A percentile compares a stretch with the other conserved stretches of the same genome.
phyloP scores from a whole-genome alignment of 2,329 filamentous ascomycete genomes.

The Colletotrichum tropicale region DNA sequence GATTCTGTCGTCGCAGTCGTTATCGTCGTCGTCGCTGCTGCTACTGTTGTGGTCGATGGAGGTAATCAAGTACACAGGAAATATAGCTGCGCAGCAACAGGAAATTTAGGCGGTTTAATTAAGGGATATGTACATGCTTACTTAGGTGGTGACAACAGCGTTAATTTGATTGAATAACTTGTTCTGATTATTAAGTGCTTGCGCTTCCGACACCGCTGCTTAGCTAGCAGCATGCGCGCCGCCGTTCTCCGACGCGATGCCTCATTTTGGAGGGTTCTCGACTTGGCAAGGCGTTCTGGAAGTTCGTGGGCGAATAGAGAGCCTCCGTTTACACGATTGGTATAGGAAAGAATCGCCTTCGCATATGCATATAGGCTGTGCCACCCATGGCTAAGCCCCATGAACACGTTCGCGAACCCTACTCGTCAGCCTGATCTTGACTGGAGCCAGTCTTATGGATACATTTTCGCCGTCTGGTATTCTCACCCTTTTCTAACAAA shows the following conservation, averaged over 20 bases:
- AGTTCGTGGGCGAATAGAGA: background rate
- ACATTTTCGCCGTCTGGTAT: too few species aligned
- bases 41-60: too few species aligned
- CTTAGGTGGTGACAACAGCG: background rate
- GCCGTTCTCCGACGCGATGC: background rate
- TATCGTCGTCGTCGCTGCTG: too few species aligned
- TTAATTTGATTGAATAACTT: background rate
- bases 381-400: background rate
- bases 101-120: fast-evolving
- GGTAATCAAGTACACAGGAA: too few species aligned
- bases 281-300: background rate
- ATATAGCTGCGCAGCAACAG: too few species aligned
- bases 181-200: fast-evolving
- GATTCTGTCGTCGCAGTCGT: too few species aligned
- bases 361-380: background rate
- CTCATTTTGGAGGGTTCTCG: background rate
- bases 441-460: too few species aligned
- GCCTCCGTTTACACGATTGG: background rate
- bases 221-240: background rate
- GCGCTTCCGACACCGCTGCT: background rate
- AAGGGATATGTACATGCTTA: background rate
- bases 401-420: background rate
- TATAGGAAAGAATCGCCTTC: background rate
- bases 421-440: background rate
- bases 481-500: background rate